Conservation (phyloP, 2,329 filamentous ascomycete species). For the Clonostachys byssicola region DNA sequence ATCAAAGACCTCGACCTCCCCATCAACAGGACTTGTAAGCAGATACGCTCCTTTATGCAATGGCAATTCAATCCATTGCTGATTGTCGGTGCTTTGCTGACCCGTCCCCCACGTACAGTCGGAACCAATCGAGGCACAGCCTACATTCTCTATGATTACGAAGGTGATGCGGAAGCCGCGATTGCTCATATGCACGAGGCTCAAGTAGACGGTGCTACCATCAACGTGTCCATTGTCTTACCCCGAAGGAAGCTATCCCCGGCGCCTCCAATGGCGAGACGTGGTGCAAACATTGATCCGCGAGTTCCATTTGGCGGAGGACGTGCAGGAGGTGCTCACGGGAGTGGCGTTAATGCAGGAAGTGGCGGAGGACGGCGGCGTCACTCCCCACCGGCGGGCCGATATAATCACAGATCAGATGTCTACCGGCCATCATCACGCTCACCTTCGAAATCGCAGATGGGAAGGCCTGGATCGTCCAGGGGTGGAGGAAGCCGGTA, state of each 20-base stretch:
- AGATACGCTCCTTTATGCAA: not conserved
- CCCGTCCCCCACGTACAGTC: slow-evolving; percentile 41
- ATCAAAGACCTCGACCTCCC: slow-evolving; percentile 88
- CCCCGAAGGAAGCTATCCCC: slow-evolving; percentile 79
- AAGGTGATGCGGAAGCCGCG: slow-evolving; percentile 78
- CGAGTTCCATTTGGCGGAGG: slow-evolving; percentile 22
- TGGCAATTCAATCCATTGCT: not conserved
- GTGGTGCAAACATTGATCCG: slow-evolving; percentile 55
- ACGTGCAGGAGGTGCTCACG: slow-evolving; percentile 26
- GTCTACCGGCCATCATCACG: slow-evolving; percentile 59
- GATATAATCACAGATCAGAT: slow-evolving; percentile 42
- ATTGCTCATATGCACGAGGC: slow-evolving; percentile 98
- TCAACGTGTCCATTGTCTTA: slow-evolving; percentile 86
- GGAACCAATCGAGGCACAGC: slow-evolving; percentile 89
- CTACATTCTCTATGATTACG: slow-evolving; percentile 79
- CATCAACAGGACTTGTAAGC: slow-evolving; percentile 77
- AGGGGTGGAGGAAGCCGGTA: slow-evolving; percentile 28
- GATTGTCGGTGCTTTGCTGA: slow-evolving; percentile 6
- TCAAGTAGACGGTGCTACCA: slow-evolving; percentile 78
- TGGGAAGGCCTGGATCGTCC: slow-evolving; percentile 17
- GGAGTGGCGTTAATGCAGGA: slow-evolving; percentile 18
- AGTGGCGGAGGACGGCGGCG: slow-evolving; percentile 29
- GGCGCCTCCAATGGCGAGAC: slow-evolving; percentile 68
- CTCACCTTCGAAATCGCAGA: slow-evolving; percentile 40
- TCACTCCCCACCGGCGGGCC: slow-evolving; percentile 24